A percentile compares a stretch with the other conserved stretches of the same genome.
phyloP scores from a whole-genome alignment of 83 land plant species.

The Larix sibirica region DNA sequence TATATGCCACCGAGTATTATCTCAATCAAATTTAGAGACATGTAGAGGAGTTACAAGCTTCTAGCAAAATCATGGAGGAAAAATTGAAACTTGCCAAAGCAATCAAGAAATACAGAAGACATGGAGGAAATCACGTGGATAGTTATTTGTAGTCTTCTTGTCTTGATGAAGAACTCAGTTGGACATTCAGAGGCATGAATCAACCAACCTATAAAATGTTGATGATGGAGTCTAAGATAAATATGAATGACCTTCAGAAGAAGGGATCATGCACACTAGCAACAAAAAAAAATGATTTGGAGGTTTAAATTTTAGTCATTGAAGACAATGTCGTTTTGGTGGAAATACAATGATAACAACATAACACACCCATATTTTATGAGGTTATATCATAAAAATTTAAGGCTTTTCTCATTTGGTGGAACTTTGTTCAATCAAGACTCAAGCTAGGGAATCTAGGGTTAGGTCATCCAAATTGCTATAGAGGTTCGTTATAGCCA shows the following conservation, averaged over 20 bases:
- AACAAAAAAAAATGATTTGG: conserved; percentile 23
- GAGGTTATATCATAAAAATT: no score
- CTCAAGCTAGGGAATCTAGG: no score
- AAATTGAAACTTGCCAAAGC: background rate
- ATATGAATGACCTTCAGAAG: conserved; percentile 22
- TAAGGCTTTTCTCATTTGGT: no score
- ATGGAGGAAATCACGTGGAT: background rate
- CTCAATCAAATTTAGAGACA: conserved; percentile 53
- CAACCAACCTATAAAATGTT: background rate
- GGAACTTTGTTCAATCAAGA: no score
- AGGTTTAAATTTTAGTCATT: conserved; percentile 44
- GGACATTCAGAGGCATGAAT: background rate
- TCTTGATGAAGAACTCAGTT: conserved; percentile 27
- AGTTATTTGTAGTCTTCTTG: conserved; percentile 12
- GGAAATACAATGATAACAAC: conserved; percentile 34
- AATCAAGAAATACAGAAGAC: conserved; percentile 3
- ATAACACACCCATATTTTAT: no score
- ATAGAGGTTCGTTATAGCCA: no score
- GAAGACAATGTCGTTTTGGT: conserved; percentile 42
- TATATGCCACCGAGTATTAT: conserved; percentile 48
- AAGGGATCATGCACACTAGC: conserved; percentile 16
- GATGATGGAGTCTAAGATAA: conserved; percentile 31
- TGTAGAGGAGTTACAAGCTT: conserved; percentile 58
- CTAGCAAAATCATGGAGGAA: conserved; percentile 31
- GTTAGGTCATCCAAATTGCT: no score